Evolutionary conservation across 2,329 filamentous ascomycete genomes (phyloP).

Genomic region (Alternaria triticimaculans): DNA sequence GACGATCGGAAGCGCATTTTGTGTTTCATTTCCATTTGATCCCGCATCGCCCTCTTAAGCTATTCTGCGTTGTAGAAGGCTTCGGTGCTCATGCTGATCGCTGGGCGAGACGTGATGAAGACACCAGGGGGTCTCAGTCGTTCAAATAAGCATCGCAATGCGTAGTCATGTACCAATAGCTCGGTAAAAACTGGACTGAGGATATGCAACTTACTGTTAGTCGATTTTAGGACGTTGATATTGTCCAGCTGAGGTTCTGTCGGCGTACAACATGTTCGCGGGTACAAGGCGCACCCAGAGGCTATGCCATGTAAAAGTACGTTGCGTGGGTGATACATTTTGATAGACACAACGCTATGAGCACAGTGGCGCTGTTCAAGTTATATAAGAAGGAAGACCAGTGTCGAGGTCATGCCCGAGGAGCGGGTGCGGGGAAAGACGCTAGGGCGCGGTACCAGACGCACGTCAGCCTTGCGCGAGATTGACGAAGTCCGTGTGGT

Average conservation of each 20-base stretch:
- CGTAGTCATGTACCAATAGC: background rate
- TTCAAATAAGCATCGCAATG: background rate
- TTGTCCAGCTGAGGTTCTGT: background rate
- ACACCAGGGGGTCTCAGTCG: background rate
- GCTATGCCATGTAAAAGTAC: background rate
- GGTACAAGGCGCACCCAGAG: background rate
- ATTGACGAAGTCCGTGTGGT: background rate
- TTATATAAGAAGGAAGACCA: background rate
- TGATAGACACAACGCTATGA: background rate
- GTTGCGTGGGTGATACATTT: background rate
- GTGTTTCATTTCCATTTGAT: background rate
- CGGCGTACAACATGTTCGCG: background rate
- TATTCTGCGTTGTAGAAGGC: background rate
- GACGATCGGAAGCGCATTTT: background rate
- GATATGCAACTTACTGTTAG: background rate
- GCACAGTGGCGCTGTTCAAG: background rate
- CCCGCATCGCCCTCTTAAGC: background rate
- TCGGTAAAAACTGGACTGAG: background rate
- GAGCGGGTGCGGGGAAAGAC: conserved; percentile 6
- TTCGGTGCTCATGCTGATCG: background rate
- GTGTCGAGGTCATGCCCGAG: background rate
- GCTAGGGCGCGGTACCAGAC: background rate
- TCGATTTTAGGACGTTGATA: background rate
- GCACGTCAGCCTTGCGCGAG: background rate
- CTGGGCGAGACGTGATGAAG: background rate